Evolutionary conservation across 2,329 filamentous ascomycete species (phyloP), one percentile per base, ranked within the genome.

Genomic region (Arthrobotrys megalospora): DNA sequence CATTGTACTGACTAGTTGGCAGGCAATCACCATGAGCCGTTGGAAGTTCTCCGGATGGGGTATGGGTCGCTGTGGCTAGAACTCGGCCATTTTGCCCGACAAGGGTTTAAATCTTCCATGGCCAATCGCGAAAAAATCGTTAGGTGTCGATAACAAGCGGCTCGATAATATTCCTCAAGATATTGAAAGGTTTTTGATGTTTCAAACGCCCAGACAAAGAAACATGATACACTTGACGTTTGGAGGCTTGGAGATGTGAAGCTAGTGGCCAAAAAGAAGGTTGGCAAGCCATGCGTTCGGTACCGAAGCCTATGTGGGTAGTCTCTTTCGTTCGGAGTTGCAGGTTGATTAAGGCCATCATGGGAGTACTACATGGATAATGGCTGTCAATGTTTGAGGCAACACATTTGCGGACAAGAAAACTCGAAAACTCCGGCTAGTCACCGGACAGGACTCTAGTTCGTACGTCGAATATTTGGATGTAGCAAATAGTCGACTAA

Each of bases 151-250:
- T 6, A 52, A 14, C 16, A 60, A 28, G 55, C 55, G 55, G 55
- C 55, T 60, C 36, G 24, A 60, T 60, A 16, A 11, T 36, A 12
- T 41, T 7, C 24, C 8, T 3, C 19, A 43, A 60, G 16, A 43
- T 60, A 28, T 43, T 36, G 6, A 43, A 43, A 60, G 53, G 34
- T 38, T 60, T 60, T 60, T 73, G 36, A 50, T 53, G 69, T 73
- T 73, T 73, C 69, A 65, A 66, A 73, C 48, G 50, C 60, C 69
- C 62, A 73, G 69, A 34, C 45, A 38, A 47, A 52, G 60, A 48
- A 38, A 73, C 62, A 73, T 75, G 70, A 75, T 75, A 75, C 70
- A 63, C 52, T 63, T 62, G 64, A 68, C 45, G 70, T 75, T 75
- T 75, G 28, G 70, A 19, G 45, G 34, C n/a, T 38, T 19, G 43